Base-by-base conservation (phyloP, 768 basidiomycete genomes). In the Boletellus ananas region DNA sequence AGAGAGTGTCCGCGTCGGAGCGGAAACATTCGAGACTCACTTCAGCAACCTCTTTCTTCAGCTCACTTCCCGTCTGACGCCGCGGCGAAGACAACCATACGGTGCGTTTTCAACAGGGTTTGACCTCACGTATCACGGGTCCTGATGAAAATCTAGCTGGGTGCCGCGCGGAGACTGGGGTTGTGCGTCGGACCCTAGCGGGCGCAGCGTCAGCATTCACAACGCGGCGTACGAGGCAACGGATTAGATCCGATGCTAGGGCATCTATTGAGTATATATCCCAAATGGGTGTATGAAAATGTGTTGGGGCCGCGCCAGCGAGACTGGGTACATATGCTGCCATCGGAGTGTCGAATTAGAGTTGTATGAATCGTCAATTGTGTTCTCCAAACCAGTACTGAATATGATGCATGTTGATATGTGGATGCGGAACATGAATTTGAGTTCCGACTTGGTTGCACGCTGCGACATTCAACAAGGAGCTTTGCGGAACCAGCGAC, bases 121-220 rank as follows among this genome's bases (percentile, higher is more conserved):
- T 21, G 44, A 25, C 23, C 50, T 21, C 34, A 40, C 47, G 34
- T 41, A 52, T 55, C n/a, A 40, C 45, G 23, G 18, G 37, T 49
- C 42, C 47, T 61, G 44, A 67, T 43, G 45, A 18, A 40, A 16
- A 17, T 54, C 44, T 66, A 88, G 88, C 55, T 94, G 92, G 94
- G 87, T 94, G 67, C 94, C 94, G 41, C 85, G 91, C 59, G 88
- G 85, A 48, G 95, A 97, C 68, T 99, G 95, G 95, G 95, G 95
- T 49, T 96, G 95, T 64, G 77, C 90, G 3, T 72, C 90, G 27
- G 96, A 99, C 68, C 96, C 96, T 25, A 94, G 91, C 55, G 96
- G 96, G 27, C 79, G 96, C 43, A 93, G 90, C 55, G 95, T 98
- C 64, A 85, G 81, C 69, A 97, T 98, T 61, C 96, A 99, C 78